Conservation (phyloP, 768 basidiomycete species). For the Tylopilus plumbeoviolaceoides region DNA sequence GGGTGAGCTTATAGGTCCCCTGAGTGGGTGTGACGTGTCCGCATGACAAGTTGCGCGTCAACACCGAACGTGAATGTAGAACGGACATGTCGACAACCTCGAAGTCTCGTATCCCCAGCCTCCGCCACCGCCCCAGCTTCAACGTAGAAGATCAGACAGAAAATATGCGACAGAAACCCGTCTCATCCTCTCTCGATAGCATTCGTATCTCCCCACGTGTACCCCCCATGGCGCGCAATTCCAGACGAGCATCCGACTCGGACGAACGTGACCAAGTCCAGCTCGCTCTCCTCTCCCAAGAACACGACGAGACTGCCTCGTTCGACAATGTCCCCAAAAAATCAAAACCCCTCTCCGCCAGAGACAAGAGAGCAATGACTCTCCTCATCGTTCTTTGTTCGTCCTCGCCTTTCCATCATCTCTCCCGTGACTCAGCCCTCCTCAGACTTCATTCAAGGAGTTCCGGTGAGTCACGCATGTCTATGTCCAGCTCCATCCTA, state of each 20-base stretch:
- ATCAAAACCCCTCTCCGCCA: slow-evolving; percentile 54
- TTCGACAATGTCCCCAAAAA: slow-evolving; percentile 33
- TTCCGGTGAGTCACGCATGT: slow-evolving; percentile 61
- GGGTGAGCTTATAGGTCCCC: background rate
- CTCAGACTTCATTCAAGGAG: slow-evolving; percentile 78
- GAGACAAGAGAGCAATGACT: slow-evolving; percentile 82
- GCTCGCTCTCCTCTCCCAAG: slow-evolving; percentile 51
- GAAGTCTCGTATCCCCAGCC: slow-evolving; percentile 24
- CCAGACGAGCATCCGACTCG: slow-evolving; percentile 26
- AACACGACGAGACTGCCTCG: slow-evolving; percentile 34
- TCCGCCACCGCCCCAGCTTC: slow-evolving; percentile 28
- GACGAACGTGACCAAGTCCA: slow-evolving; percentile 52
- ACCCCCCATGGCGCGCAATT: slow-evolving; percentile 35
- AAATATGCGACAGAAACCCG: slow-evolving; percentile 41
- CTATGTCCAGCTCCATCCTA: slow-evolving; percentile 7
- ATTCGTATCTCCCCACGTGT: slow-evolving; percentile 58
- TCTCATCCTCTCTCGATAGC: slow-evolving; percentile 55
- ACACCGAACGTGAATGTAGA: slow-evolving; percentile 1
- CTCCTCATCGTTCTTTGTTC: slow-evolving; percentile 84
- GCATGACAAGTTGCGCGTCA: slow-evolving; percentile 2
- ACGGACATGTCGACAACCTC: slow-evolving; percentile 25
- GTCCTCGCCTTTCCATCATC: slow-evolving; percentile 30
- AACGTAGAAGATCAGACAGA: slow-evolving; percentile 36
- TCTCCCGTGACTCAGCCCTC: slow-evolving; percentile 13
- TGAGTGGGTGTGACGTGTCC: slow-evolving; percentile 14